Evolutionary conservation across 306 rosid species (phyloP), one percentile per base, ranked within the genome.

Genomic region (Gillenia trifoliata): DNA sequence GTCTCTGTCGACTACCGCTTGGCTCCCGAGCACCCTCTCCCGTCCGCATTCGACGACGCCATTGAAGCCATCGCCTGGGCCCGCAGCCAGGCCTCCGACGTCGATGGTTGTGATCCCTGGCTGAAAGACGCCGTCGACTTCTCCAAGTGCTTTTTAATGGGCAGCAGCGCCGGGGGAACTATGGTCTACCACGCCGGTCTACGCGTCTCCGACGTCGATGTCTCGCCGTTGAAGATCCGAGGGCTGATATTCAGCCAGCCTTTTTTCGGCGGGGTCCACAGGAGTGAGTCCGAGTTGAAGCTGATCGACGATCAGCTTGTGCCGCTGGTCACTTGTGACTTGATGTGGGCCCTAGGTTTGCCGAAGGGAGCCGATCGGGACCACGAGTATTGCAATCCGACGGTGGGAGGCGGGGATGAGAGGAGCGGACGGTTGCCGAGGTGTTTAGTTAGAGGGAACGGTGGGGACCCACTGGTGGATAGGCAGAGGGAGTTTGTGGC

Each of bases 21-120:
- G 71, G 69, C 89, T 0, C 97, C 98, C 13, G 97, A 93, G 5
- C 86, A 93, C 77, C 97, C 93, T 8, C 97, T 93, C 68, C 98
- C 97, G 0, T 89, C 96, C 0, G 97, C 98, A 4, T 93, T 88
- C 77, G 83, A 89, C 12, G 96, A 93, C 80, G 92, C 93, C 33
- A n/a, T 72, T 4, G 88, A 88, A 0, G 86, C 96, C 15, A 49
- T 93, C 66, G 5, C 28, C 2, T 91, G 96, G 97, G 9, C 69
- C 61, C 60, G 73, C 9, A 2, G 56, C 67, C 88, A 85, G 30
- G 93, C 89, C 8, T 23, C 2, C 9, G 4, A 69, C n/a, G 56
- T 63, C 23, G 16, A 26, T 49, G 59, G 64, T 43, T 52, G 86
- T 8, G 94, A 92, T 12, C 75, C 89, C 0, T 92, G 98, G 98